Evolutionary conservation across 139 green algal genomes (phyloP).

Genomic region (Chlamydomonas schloesseri): DNA sequence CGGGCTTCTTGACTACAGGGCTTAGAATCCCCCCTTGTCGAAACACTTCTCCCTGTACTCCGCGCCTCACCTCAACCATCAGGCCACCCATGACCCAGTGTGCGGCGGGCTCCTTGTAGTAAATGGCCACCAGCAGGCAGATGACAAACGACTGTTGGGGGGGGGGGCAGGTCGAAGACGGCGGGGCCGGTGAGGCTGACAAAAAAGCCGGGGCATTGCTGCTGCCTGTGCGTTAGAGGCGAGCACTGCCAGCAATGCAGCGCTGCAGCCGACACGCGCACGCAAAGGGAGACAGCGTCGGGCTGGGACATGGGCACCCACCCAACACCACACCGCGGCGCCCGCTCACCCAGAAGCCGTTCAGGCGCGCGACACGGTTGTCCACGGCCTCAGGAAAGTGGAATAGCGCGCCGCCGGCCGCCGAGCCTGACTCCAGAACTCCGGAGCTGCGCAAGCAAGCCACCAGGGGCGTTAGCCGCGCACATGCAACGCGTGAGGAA

Average conservation of each 20-base stretch:
- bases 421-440: neutral
- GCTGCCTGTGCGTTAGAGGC: too few species aligned
- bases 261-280: too few species aligned
- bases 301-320: too few species aligned
- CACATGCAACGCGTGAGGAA: too few species aligned
- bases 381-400: conserved; percentile 64
- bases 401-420: conserved; percentile 45
- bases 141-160: conserved; percentile 45
- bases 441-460: neutral
- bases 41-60: neutral
- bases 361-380: conserved; percentile 50
- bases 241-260: too few species aligned
- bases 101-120: conserved; percentile 36
- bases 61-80: conserved; percentile 12
- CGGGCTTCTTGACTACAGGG: too few species aligned
- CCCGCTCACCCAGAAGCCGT: conserved; percentile 45
- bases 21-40: neutral
- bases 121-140: conserved; percentile 47
- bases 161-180: too few species aligned
- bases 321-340: too few species aligned
- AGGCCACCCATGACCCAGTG: conserved; percentile 52
- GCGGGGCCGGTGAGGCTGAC: neutral
- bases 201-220: too few species aligned
- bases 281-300: too few species aligned
- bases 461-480: too few species aligned